Evolutionary conservation across 1,139 yeast species (phyloP).

Genomic region (Diutina catenulata): DNA sequence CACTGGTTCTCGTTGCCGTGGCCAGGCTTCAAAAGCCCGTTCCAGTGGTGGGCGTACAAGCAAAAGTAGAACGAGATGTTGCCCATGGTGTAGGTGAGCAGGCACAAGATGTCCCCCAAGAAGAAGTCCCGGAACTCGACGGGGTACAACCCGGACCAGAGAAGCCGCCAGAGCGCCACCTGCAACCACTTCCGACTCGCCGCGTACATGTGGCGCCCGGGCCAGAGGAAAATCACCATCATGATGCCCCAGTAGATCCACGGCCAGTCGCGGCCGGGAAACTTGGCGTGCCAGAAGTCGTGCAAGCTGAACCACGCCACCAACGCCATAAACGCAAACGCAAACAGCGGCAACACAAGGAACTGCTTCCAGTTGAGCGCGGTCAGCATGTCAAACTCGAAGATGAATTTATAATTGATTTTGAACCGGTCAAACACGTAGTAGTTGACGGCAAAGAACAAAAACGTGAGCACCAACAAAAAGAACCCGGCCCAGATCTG

Average conservation of each 20-base stretch:
- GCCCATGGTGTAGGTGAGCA: constrained; percentile 79
- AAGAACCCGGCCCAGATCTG: constrained; percentile 94
- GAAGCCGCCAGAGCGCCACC: constrained; percentile 57
- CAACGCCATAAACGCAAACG: constrained; percentile 44
- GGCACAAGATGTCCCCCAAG: constrained; percentile 81
- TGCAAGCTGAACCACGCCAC: constrained; percentile 68
- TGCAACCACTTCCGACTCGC: constrained; percentile 65
- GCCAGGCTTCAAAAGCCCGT: constrained; percentile 22
- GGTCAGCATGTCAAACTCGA: constrained; percentile 70
- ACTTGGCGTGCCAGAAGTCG: constrained; percentile 48
- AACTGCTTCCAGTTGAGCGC: constrained; percentile 60
- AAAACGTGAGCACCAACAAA: constrained; percentile 42
- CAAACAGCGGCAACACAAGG: constrained; percentile 48
- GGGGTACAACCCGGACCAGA: constrained; percentile 79
- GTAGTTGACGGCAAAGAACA: constrained; percentile 60
- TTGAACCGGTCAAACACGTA: constrained; percentile 61
- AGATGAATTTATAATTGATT: constrained; percentile 83
- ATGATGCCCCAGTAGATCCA: constrained; percentile 58
- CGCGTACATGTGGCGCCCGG: constrained; percentile 42
- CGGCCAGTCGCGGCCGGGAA: constrained; percentile 71
- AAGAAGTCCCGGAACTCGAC: constrained; percentile 93
- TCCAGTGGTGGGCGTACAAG: constrained; percentile 62
- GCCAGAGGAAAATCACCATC: constrained; percentile 44
- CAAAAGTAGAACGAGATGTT: constrained; percentile 82
- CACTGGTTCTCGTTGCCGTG: constrained; percentile 23